Evolutionary conservation across 495 filamentous ascomycete species (phyloP).

Genomic region (Aspergillus nanangensis): DNA sequence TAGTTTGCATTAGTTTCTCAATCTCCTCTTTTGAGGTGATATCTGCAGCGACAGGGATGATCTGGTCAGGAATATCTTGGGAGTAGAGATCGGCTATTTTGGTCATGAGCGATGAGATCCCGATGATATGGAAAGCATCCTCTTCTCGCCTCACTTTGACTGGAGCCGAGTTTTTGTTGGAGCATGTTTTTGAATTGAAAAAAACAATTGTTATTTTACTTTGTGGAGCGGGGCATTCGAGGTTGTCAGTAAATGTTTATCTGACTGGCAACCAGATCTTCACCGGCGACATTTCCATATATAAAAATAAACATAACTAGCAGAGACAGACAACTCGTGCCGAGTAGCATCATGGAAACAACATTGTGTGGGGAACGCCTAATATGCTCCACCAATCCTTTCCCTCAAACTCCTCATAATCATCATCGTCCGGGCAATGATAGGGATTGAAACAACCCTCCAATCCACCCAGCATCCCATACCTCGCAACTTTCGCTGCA

Average conservation of each 20-base stretch:
- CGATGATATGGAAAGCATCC: too few relatives aligned
- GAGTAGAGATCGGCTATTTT: conserved; percentile 37
- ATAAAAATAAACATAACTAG: not conserved
- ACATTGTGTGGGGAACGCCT: not conserved
- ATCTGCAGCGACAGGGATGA: conserved; percentile 53
- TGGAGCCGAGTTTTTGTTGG: too few relatives aligned
- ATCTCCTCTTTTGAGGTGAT: conserved; percentile 45
- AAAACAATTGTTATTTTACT: too few relatives aligned
- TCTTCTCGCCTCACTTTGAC: too few relatives aligned
- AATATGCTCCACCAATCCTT: conserved; percentile 5
- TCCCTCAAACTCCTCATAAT: not conserved
- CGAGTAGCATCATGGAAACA: not conserved
- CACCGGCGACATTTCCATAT: too few relatives aligned
- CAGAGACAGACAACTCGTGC: not conserved
- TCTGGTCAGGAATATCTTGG: conserved; percentile 46
- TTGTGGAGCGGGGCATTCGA: too few relatives aligned
- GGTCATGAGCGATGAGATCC: too few relatives aligned
- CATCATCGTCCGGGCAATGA: conserved; percentile 5
- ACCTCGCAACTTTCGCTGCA: not conserved
- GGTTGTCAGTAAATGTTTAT: too few relatives aligned
- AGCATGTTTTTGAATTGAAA: too few relatives aligned
- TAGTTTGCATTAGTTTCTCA: conserved; percentile 35
- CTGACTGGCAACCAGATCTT: too few relatives aligned
- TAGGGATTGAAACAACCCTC: not conserved
- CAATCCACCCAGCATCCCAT: conserved; percentile 3